A percentile compares a stretch with the other conserved stretches of the same genome.
These are phyloP conservation scores for Anacardium occidentale DNA, from an alignment of 345 rosid genomes.

Conservation along the genomic window DNA sequence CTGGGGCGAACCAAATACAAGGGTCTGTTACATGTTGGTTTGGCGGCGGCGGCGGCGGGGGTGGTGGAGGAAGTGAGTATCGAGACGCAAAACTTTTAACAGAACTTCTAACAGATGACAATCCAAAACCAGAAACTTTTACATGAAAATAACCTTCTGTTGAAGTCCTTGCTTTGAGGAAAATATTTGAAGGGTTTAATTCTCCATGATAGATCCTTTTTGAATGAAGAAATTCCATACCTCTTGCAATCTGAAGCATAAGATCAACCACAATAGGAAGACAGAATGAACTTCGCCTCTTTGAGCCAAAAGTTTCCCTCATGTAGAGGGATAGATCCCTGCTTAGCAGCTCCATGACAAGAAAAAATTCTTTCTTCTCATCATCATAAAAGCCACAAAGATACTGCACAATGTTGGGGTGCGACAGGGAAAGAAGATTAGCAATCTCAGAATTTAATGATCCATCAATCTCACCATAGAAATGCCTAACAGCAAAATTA, in stretches of 20 bases:
- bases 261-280: slow-evolving; percentile 74
- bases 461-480: slow-evolving; percentile 55
- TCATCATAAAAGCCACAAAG: slow-evolving; percentile 75
- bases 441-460: slow-evolving; percentile 57
- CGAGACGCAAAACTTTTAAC: slow-evolving; percentile 35
- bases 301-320: slow-evolving; percentile 70
- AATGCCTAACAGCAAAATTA: slow-evolving; percentile 59
- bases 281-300: slow-evolving; percentile 52
- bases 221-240: slow-evolving; percentile 87
- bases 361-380: slow-evolving; percentile 66
- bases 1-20: slow-evolving; percentile 82
- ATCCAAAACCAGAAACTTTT: slow-evolving; percentile 72
- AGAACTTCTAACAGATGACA: slow-evolving; percentile 35
- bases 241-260: slow-evolving; percentile 88
- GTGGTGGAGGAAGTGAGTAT: slow-evolving; percentile 12
- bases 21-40: slow-evolving; percentile 42
- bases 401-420: slow-evolving; percentile 75
- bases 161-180: slow-evolving; percentile 59
- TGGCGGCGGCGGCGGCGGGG: not conserved
- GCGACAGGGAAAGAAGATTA: slow-evolving; percentile 64
- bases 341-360: slow-evolving; percentile 81
- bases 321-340: slow-evolving; percentile 62
- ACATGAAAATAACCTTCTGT: slow-evolving; percentile 72
- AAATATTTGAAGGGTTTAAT: slow-evolving; percentile 61
- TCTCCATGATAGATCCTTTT: slow-evolving; percentile 63